These are phyloP conservation scores for Penicillium sp. DNA, from an alignment of 2,329 filamentous ascomycete genomes.

Conservation along the genomic window DNA sequence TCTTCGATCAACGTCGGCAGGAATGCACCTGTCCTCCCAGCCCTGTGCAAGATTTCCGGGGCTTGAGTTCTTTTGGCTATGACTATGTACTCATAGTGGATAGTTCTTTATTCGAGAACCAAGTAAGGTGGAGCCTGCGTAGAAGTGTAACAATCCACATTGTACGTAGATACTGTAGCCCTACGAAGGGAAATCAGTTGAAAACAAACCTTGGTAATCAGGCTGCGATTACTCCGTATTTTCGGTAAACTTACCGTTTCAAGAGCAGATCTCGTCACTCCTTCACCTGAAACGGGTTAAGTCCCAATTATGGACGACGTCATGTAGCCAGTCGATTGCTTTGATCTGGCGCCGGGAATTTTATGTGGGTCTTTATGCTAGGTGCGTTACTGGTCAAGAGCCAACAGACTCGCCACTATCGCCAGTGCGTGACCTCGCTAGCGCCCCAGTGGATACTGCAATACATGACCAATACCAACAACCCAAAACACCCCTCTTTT, in stretches of 20 bases:
- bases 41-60: not conserved
- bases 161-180: not conserved
- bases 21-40: not conserved
- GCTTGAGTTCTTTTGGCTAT: not conserved
- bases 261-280: constrained; percentile 5
- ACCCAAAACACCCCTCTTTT: constrained; percentile 31
- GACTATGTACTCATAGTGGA: not conserved
- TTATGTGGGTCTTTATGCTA: not conserved
- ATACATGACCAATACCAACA: constrained; percentile 13
- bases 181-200: not conserved
- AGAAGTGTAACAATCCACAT: not conserved
- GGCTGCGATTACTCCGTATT: constrained; percentile 4
- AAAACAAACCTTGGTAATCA: constrained; percentile 6
- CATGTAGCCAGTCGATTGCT: constrained; percentile 12
- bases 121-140: not conserved
- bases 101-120: not conserved
- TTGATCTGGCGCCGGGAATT: not conserved
- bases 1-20: constrained; percentile 19
- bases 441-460: not conserved
- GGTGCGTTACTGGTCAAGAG: not conserved
- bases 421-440: constrained; percentile 17
- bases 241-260: not conserved
- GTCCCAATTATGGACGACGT: constrained; percentile 17
- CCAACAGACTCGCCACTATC: constrained; percentile 11
- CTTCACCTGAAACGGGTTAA: constrained; percentile 4